phyloP scores from a whole-genome alignment of 495 filamentous ascomycete species.

The Podospora appendiculata region DNA sequence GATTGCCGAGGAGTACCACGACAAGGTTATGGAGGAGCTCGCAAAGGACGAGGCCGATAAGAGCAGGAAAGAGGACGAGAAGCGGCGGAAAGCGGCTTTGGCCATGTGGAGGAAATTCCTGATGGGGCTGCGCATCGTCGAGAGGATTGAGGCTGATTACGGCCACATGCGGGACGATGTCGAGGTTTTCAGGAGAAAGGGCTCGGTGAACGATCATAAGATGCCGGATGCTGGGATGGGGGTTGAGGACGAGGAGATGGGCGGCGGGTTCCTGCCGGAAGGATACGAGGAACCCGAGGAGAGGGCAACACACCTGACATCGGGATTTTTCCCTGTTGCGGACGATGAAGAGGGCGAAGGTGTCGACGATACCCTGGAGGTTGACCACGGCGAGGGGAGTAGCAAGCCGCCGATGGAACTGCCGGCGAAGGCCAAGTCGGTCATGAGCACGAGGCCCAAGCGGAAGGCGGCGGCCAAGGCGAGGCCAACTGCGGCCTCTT shows the following conservation, averaged over 20 bases:
- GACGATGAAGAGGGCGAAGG: slow-evolving; percentile 29
- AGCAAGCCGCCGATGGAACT: not conserved
- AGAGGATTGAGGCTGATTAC: slow-evolving; percentile 74
- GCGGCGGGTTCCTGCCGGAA: slow-evolving; percentile 49
- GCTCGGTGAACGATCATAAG: slow-evolving; percentile 8
- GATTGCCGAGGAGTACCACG: slow-evolving; percentile 70
- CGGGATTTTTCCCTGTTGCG: slow-evolving; percentile 31
- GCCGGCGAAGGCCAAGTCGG: slow-evolving; percentile 10
- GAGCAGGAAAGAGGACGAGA: slow-evolving; percentile 70
- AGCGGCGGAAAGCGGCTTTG: slow-evolving; percentile 66
- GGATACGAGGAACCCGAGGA: slow-evolving; percentile 33
- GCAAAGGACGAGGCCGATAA: slow-evolving; percentile 73
- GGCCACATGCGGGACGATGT: slow-evolving; percentile 41
- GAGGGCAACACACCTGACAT: slow-evolving; percentile 19
- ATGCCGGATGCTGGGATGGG: slow-evolving; percentile 8
- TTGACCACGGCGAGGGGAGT: slow-evolving; percentile 21
- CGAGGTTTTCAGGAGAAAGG: slow-evolving; percentile 30
- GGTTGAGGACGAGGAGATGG: slow-evolving; percentile 35
- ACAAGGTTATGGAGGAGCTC: slow-evolving; percentile 71
- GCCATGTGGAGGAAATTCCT: slow-evolving; percentile 80
- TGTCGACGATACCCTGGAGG: slow-evolving; percentile 15
- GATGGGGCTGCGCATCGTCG: slow-evolving; percentile 73
- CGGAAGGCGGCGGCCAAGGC: slow-evolving; percentile 5
- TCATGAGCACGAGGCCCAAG: slow-evolving; percentile 16
- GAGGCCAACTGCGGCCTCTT: not conserved